Evolutionary conservation across 1,284 basidiomycete genomes (phyloP), one percentile per base, ranked within the genome.

Genomic region (Ceratobasidium sp.): DNA sequence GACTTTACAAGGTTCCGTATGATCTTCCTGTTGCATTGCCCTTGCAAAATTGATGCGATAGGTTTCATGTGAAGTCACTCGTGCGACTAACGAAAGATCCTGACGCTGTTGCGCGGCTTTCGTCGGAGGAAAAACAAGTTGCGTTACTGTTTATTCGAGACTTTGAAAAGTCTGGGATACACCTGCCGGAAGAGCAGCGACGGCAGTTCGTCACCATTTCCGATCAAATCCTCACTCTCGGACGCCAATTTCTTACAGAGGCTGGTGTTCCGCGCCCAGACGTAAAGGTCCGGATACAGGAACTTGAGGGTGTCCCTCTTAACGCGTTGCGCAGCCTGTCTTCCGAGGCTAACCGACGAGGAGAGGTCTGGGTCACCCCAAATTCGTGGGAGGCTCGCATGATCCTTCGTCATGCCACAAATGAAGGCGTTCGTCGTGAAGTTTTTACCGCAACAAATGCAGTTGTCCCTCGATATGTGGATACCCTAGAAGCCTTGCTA

Each of bases 111-210:
- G 77, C 77, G 47, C 83, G 78, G 24, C 78, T 80, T 62, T 84
- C 78, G 74, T 82, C 71, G 41, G 51, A 80, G 75, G 80, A 86
- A 79, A 84, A 89, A 67, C 91, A 93, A 80, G 96, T 98, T 1
- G 96, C 97, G 22, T 86, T 94, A 27, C 96, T 97, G 77, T 99
- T 99, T 83, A 91, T 96, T 87, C 89, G 93, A 64, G 98, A 99
- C 85, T 99, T 99, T 84, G 95, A 98, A 81, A 97, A 97, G 82
- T 98, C 96, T 7, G 97, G 96, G 0, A 98, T 99, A 78, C 89
- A 97, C 81, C 87, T 99, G 4, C 93, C 96, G 8, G 89, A 92
- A 0, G 85, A 86, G 1, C 87, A 94, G 78, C 89, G 97, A 31
- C 86, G 90, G 51, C 89, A 89, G 65, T 98, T 99, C 78, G 96